These are phyloP conservation scores for Ophiosphaerella korrae DNA, from an alignment of 2,329 filamentous ascomycete genomes.

Conservation along the genomic window DNA sequence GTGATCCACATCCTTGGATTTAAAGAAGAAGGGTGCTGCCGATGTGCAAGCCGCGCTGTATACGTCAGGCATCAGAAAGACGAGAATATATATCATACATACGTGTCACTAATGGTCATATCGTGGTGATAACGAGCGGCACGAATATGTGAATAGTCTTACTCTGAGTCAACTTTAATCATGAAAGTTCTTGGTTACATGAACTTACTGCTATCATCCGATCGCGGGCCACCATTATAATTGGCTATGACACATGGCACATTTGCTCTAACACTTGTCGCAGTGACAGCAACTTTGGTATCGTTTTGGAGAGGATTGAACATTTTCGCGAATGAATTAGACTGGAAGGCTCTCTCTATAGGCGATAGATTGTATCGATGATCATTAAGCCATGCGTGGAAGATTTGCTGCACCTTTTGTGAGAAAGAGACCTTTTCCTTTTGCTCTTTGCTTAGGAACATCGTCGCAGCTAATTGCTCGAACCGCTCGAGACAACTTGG, in stretches of 20 bases:
- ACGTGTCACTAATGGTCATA: neutral
- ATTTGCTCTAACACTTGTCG: neutral
- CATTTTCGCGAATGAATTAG: neutral
- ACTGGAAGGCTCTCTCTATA: neutral
- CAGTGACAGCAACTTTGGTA: neutral
- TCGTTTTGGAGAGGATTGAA: neutral
- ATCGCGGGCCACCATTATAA: neutral
- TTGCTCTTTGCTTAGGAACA: no score
- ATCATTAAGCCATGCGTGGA: no score
- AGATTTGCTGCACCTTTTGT: neutral
- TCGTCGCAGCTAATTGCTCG: neutral
- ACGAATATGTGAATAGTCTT: no score
- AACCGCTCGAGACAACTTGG: neutral
- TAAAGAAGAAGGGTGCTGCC: neutral
- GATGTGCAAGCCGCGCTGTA: neutral
- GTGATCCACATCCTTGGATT: no score
- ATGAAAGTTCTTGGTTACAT: no score
- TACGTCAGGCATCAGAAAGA: no score
- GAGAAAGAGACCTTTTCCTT: no score
- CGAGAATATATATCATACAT: neutral
- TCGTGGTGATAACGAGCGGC: no score
- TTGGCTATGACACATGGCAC: neutral
- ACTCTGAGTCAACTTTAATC: no score
- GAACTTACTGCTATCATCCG: neutral
- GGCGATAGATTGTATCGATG: neutral